Evolutionary conservation across 2,329 filamentous ascomycete genomes (phyloP).

Genomic region (Truncatella angustata): DNA sequence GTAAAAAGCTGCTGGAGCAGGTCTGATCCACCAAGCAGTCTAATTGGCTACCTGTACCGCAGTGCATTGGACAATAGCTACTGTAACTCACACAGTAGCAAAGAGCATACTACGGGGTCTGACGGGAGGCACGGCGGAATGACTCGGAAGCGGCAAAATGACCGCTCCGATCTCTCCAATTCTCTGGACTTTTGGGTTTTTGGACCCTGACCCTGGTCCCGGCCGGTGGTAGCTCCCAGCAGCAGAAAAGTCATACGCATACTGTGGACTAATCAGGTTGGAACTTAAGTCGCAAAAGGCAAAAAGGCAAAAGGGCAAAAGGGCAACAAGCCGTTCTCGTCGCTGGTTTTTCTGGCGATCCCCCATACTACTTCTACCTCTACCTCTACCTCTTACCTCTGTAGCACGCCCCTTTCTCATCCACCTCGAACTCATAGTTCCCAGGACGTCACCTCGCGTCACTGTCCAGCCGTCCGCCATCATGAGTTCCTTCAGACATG

Average conservation of each 20-base stretch:
- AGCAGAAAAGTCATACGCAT: conserved; percentile 4
- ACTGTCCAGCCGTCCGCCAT: conserved; percentile 18
- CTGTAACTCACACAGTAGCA: not conserved
- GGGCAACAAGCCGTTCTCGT: not conserved
- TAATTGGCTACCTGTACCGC: not conserved
- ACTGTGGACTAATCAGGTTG: no score
- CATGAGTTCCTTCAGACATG: conserved; percentile 45
- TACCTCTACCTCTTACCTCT: not conserved
- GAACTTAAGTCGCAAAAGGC: not conserved
- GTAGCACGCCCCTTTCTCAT: no score
- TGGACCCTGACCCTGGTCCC: not conserved
- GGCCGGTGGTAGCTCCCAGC: not conserved
- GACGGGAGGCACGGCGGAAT: no score
- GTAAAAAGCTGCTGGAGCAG: no score
- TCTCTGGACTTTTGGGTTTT: conserved; percentile 2
- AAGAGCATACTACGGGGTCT: no score
- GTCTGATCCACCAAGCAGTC: not conserved
- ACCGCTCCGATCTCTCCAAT: no score
- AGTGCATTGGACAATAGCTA: not conserved
- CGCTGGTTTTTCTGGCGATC: not conserved
- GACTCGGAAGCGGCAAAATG: conserved; percentile 11
- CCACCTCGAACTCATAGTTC: no score
- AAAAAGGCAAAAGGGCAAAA: not conserved
- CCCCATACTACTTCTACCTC: not conserved
- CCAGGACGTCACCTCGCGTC: no score